phyloP scores from a whole-genome alignment of 2,329 filamentous ascomycete species.

The Davidsoniella neocaledoniae region DNA sequence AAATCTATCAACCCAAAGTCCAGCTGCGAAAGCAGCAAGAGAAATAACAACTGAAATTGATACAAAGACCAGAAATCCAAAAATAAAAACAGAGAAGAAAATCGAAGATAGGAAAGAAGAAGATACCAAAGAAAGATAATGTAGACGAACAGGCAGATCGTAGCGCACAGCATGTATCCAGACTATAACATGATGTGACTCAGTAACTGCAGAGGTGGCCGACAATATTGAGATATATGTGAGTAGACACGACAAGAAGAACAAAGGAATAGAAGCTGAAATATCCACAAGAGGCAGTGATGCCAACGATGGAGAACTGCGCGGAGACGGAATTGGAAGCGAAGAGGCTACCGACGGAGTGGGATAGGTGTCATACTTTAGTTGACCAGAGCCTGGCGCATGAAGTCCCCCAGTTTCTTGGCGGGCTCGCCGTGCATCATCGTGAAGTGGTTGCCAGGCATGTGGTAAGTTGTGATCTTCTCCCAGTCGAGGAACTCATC shows the following conservation, averaged over 20 bases:
- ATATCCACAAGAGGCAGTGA: background rate
- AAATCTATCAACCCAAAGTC: background rate
- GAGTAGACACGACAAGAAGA: background rate
- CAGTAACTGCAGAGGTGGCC: background rate
- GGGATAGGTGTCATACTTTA: background rate
- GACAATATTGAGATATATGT: background rate
- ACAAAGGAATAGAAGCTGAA: background rate
- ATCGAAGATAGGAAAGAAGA: background rate
- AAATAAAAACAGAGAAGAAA: constrained; percentile 1
- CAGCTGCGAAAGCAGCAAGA: constrained; percentile 5
- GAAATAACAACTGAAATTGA: background rate
- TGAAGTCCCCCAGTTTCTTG: constrained; percentile 21
- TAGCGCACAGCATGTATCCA: background rate
- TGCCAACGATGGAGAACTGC: background rate
- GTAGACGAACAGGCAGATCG: background rate
- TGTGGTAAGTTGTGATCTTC: constrained; percentile 47
- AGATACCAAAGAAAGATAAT: background rate
- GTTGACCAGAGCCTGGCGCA: constrained; percentile 20
- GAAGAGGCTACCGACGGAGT: no score
- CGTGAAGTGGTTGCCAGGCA: constrained; percentile 58
- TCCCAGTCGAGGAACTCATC: constrained; percentile 44
- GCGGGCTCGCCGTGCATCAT: constrained; percentile 51
- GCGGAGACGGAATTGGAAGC: no score
- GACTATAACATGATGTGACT: background rate
- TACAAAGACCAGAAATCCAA: constrained; percentile 3